Percentiles rank a stretch among this genome's conserved stretches.
phyloP scores from a whole-genome alignment of 345 rosid genomes.

The Populus simonii region DNA sequence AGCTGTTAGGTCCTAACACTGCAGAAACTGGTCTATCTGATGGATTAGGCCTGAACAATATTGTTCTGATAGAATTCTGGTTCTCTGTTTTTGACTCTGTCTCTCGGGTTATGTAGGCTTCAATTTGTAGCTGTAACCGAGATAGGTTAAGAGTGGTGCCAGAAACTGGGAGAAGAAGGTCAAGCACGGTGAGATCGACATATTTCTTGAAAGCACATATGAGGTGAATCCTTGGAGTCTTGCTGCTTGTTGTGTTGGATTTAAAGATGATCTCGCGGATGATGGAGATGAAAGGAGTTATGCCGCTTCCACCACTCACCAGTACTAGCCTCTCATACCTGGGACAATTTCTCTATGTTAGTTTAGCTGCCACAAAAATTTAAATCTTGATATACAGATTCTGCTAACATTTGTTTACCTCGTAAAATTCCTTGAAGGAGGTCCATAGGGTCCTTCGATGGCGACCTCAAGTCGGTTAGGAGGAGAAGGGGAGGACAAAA shows the following conservation, averaged over 20 bases:
- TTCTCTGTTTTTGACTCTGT: not conserved
- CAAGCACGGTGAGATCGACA: constrained; percentile 17
- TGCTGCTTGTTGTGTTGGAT: constrained; percentile 1
- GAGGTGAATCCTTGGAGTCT: constrained; percentile 14
- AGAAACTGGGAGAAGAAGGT: constrained; percentile 23
- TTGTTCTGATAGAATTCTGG: not conserved
- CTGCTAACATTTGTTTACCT: constrained; percentile 7
- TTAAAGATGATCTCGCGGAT: constrained; percentile 15
- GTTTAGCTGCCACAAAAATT: not conserved
- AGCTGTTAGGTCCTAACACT: constrained; percentile 21
- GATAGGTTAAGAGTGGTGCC: constrained; percentile 17
- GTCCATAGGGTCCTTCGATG: constrained; percentile 29
- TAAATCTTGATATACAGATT: not conserved
- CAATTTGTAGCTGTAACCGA: constrained; percentile 15
- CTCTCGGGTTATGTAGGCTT: constrained; percentile 25
- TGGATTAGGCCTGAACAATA: constrained; percentile 18
- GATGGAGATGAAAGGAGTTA: constrained; percentile 31
- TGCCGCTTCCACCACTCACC: constrained; percentile 31
- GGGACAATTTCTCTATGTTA: not conserved
- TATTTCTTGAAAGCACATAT: constrained; percentile 26
- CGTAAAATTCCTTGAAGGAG: constrained; percentile 10
- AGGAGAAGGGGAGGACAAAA: constrained; percentile 14
- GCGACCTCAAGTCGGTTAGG: constrained; percentile 13
- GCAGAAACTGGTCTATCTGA: constrained; percentile 16
- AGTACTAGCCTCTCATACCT: constrained; percentile 25